Evolutionary conservation across 2,329 filamentous ascomycete genomes (phyloP).

Genomic region (Polychaeton citri): DNA sequence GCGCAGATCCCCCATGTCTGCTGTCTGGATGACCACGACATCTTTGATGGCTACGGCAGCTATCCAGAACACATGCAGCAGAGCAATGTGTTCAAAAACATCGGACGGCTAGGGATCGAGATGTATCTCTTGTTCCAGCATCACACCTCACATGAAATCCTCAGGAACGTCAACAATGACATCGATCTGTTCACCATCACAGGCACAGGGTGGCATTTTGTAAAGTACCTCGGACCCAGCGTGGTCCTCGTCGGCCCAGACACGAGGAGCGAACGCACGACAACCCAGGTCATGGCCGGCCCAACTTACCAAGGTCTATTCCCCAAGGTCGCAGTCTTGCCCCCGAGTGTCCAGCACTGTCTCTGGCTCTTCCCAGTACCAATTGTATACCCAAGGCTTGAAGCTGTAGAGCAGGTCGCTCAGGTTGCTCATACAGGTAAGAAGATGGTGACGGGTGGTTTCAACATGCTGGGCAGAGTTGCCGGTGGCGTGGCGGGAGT

Average conservation of each 20-base stretch:
- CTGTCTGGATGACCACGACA: slow-evolving; percentile 93
- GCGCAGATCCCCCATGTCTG: slow-evolving; percentile 92
- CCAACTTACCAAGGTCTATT: slow-evolving; percentile 96
- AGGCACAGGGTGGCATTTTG: slow-evolving; percentile 95
- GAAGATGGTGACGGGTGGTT: slow-evolving; percentile 89
- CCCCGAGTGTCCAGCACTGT: slow-evolving; percentile 88
- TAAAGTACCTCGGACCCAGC: slow-evolving; percentile 88
- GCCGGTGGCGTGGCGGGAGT: slow-evolving; percentile 91
- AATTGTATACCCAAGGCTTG: slow-evolving; percentile 77
- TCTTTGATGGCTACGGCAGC: slow-evolving; percentile 94
- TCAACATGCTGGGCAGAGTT: slow-evolving; percentile 90
- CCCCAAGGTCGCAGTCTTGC: slow-evolving; percentile 82
- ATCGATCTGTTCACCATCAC: slow-evolving; percentile 92
- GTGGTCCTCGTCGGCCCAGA: slow-evolving; percentile 84
- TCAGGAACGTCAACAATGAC: slow-evolving; percentile 79
- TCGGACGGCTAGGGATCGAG: slow-evolving; percentile 84
- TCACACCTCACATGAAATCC: slow-evolving; percentile 85
- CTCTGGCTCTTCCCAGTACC: slow-evolving; percentile 93
- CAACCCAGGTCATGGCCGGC: slow-evolving; percentile 83
- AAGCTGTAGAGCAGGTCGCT: slow-evolving; percentile 81
- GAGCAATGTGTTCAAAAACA: slow-evolving; percentile 96
- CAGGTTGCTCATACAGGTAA: slow-evolving; percentile 89
- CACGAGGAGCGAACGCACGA: slow-evolving; percentile 80
- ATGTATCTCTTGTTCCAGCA: slow-evolving; percentile 99
- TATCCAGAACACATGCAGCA: slow-evolving; percentile 98